Conservation (phyloP, 139 green algal species). For the Coccomyxa sp. region DNA sequence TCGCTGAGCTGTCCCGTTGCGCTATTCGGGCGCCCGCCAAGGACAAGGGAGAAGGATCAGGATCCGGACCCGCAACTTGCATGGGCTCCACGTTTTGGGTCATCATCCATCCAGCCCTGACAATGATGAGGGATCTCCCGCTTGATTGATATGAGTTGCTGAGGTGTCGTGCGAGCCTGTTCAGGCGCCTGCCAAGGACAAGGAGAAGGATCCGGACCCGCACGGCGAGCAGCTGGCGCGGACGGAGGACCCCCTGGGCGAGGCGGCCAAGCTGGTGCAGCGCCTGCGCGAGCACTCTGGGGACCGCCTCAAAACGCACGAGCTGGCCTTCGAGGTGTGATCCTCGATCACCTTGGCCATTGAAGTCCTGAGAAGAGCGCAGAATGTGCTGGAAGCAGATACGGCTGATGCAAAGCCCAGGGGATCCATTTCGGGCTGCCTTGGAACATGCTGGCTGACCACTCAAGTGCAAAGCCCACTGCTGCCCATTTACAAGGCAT, state of each 20-base stretch:
- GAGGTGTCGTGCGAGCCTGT: too few species aligned
- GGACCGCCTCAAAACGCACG: conserved; percentile 47
- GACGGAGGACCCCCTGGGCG: conserved; percentile 70
- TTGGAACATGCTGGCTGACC: neutral
- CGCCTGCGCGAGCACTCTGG: conserved; percentile 54
- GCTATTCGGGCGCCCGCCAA: too few species aligned
- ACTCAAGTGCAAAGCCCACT: neutral
- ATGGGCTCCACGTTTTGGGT: too few species aligned
- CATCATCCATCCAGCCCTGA: too few species aligned
- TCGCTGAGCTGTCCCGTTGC: too few species aligned
- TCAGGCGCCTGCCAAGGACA: conserved; percentile 26
- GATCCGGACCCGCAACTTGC: too few species aligned
- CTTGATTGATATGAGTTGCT: too few species aligned
- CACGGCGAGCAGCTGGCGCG: conserved; percentile 73
- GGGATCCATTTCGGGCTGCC: neutral
- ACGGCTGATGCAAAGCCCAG: too few species aligned
- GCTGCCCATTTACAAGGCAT: too few species aligned
- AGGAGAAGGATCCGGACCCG: conserved; percentile 78
- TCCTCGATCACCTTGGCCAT: conserved; percentile 3
- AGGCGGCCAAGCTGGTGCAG: conserved; percentile 83
- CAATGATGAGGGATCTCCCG: too few species aligned
- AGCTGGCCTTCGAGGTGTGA: conserved; percentile 56
- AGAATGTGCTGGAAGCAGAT: neutral
- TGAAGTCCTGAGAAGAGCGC: neutral
- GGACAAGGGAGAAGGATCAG: too few species aligned